These are phyloP conservation scores for Talaromyces atroroseus DNA, from an alignment of 2,329 filamentous ascomycete species.

Conservation along the genomic window DNA sequence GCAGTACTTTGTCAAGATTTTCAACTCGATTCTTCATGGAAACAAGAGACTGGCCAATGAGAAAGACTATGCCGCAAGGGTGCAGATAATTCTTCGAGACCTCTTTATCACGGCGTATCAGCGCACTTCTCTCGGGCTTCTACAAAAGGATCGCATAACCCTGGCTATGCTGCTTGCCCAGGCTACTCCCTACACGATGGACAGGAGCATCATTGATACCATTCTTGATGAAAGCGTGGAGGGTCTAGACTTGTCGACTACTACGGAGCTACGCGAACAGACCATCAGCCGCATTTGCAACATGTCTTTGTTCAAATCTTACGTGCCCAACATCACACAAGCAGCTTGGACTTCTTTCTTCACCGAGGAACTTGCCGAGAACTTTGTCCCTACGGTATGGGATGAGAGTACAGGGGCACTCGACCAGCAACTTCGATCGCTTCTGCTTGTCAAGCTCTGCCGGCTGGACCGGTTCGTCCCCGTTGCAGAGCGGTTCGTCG, in stretches of 20 bases:
- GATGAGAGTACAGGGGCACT: slow-evolving; percentile 57
- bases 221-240: slow-evolving; percentile 74
- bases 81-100: slow-evolving; percentile 85
- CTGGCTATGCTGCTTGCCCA: slow-evolving; percentile 92
- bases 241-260: slow-evolving; percentile 72
- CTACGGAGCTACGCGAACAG: slow-evolving; percentile 59
- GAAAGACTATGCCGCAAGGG: slow-evolving; percentile 69
- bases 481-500: slow-evolving; percentile 83
- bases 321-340: slow-evolving; percentile 57
- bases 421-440: slow-evolving; percentile 73
- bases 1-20: slow-evolving; percentile 97
- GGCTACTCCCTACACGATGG: slow-evolving; percentile 93
- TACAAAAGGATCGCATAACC: slow-evolving; percentile 92
- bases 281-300: slow-evolving; percentile 64
- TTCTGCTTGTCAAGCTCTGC: slow-evolving; percentile 89
- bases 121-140: slow-evolving; percentile 82
- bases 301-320: slow-evolving; percentile 67
- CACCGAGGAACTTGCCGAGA: slow-evolving; percentile 78
- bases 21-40: slow-evolving; percentile 79
- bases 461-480: slow-evolving; percentile 94
- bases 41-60: slow-evolving; percentile 68
- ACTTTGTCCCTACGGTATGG: slow-evolving; percentile 73
- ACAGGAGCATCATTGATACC: slow-evolving; percentile 79
- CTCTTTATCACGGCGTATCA: slow-evolving; percentile 89
- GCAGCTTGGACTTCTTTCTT: slow-evolving; percentile 78